Percentiles rank a stretch among this genome's conserved stretches.
Evolutionary conservation across 1,139 yeast genomes (phyloP).

Genomic region (Ogataea hybrid): DNA sequence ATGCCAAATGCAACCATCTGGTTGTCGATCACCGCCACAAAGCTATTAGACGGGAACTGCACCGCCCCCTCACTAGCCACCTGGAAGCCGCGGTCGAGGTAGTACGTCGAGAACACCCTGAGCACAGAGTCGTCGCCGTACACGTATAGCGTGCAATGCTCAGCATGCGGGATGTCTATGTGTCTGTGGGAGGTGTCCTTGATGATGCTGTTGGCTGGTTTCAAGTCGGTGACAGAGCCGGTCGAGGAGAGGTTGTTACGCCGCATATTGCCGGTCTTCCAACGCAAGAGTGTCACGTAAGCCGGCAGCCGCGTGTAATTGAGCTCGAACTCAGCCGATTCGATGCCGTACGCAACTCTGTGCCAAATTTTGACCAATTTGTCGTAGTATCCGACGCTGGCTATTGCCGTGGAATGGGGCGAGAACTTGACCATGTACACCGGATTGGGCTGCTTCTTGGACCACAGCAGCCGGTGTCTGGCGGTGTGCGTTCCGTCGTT

Average conservation of each 20-base stretch:
- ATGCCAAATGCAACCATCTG: constrained; percentile 43
- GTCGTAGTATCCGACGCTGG: constrained; percentile 63
- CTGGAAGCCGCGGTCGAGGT: constrained; percentile 53
- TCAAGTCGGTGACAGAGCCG: constrained; percentile 18
- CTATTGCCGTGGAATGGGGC: constrained; percentile 63
- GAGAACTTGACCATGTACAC: constrained; percentile 56
- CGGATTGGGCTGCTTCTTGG: constrained; percentile 52
- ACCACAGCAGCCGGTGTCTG: constrained; percentile 49
- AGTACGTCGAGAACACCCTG: constrained; percentile 74
- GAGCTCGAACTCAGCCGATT: constrained; percentile 67
- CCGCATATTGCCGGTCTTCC: constrained; percentile 39
- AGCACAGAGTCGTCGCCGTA: constrained; percentile 53
- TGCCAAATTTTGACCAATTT: constrained; percentile 76
- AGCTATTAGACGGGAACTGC: constrained; percentile 39
- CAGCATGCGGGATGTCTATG: constrained; percentile 9
- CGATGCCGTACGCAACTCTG: constrained; percentile 66
- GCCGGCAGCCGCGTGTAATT: constrained; percentile 64
- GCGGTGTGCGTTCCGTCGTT: constrained; percentile 24
- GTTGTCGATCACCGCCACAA: constrained; percentile 57
- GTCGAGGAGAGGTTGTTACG: constrained; percentile 4
- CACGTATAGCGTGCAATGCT: constrained; percentile 57
- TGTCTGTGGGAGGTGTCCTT: constrained; percentile 13
- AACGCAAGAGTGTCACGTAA: constrained; percentile 52
- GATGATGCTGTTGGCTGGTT: constrained; percentile 29
- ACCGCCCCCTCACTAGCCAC: constrained; percentile 61